These are phyloP conservation scores for Hypoxylon sp. DNA, from an alignment of 2,329 filamentous ascomycete species.

Conservation along the genomic window DNA sequence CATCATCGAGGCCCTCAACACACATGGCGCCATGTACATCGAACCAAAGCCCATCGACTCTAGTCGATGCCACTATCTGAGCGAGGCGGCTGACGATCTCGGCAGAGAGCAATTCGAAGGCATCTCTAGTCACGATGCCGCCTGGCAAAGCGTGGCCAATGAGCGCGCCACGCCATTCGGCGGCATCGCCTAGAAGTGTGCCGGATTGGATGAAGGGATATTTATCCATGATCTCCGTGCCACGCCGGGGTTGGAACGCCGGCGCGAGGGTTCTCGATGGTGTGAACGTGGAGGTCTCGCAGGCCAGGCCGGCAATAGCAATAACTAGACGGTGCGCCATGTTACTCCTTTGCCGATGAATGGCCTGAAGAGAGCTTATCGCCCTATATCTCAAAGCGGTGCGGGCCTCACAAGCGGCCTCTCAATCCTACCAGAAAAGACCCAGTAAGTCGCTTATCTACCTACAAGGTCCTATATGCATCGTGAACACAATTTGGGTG, in stretches of 20 bases:
- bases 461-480: not conserved
- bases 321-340: slow-evolving; percentile 59
- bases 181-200: slow-evolving; percentile 59
- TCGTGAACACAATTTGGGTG: not conserved
- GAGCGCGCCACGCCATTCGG: slow-evolving; percentile 65
- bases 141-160: slow-evolving; percentile 67
- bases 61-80: slow-evolving; percentile 53
- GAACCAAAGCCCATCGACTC: slow-evolving; percentile 66
- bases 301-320: slow-evolving; percentile 66
- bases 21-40: slow-evolving; percentile 71
- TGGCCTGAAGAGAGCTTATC: not conserved
- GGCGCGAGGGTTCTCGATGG: slow-evolving; percentile 63
- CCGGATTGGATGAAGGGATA: slow-evolving; percentile 63
- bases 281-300: slow-evolving; percentile 68
- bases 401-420: not conserved
- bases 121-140: slow-evolving; percentile 61
- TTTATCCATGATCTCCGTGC: slow-evolving; percentile 59
- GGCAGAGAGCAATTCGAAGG: slow-evolving; percentile 61
- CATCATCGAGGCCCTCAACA: slow-evolving; percentile 64
- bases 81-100: slow-evolving; percentile 58
- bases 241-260: slow-evolving; percentile 65
- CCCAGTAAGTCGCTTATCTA: not conserved
- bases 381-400: not conserved
- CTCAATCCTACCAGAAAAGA: not conserved
- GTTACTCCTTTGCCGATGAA: not conserved